phyloP scores from a whole-genome alignment of 139 green algal species.

The Tetradesmus lagerheimii region DNA sequence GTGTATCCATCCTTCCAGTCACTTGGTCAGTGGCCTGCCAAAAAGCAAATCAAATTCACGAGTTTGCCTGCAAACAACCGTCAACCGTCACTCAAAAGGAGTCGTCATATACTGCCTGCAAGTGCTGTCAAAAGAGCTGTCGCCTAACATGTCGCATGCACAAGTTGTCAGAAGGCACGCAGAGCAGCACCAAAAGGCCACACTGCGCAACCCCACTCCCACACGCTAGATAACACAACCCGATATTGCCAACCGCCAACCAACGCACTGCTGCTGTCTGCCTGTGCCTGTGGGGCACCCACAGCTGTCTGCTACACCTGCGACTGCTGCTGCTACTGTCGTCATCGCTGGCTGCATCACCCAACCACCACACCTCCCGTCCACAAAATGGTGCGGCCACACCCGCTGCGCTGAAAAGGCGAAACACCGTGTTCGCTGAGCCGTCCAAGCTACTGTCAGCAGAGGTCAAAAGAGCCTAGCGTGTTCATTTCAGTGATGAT shows the following conservation, averaged over 20 bases:
- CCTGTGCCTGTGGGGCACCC: background rate
- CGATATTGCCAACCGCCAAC: background rate
- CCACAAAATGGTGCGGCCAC: background rate
- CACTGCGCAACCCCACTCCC: background rate
- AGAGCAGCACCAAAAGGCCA: background rate
- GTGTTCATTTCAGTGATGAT: background rate
- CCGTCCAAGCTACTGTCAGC: background rate
- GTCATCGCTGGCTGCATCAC: background rate
- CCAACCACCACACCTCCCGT: background rate
- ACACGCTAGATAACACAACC: background rate
- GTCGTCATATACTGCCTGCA: background rate
- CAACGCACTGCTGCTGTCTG: constrained; percentile 2
- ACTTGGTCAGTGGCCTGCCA: background rate
- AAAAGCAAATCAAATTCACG: background rate
- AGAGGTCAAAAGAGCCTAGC: background rate
- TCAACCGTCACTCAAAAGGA: background rate
- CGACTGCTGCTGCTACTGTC: background rate
- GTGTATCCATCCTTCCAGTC: background rate
- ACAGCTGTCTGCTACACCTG: background rate
- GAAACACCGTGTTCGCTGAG: background rate
- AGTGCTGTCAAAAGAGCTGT: background rate
- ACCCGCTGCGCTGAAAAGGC: background rate
- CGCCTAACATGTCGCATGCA: background rate
- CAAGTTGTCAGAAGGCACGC: background rate
- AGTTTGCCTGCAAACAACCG: background rate